Evolutionary conservation across 768 basidiomycete species (phyloP), one percentile per base, ranked within the genome.

Genomic region (Boletus sp.): DNA sequence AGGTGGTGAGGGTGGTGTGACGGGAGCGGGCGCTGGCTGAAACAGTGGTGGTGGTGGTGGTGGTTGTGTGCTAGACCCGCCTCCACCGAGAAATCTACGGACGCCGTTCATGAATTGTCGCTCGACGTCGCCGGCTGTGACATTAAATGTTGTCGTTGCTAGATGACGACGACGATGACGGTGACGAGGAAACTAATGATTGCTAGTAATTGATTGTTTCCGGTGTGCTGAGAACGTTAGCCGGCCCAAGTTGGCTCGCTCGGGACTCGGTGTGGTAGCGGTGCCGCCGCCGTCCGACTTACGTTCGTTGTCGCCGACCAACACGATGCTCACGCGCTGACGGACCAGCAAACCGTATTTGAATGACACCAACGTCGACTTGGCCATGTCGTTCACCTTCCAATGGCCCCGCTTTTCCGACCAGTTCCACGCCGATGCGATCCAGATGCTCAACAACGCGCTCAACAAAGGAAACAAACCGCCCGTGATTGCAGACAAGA

Each of bases 401-500:
- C 83, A 94, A 79, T 98, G 93, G 90, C 95, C 96, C 53, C 86
- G 90, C 57, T 98, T 98, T 76, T 95, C 92, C 51, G 93, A 94
- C 80, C 89, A 90, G 74, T 98, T 98, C 67, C 94, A 97, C 76
- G 85, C 87, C 70, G 90, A 96, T 84, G 96, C 96, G 32, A 92
- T 94, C 61, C 87, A 92, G 63, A 94, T 97, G 91, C 89, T 98
- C 76, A 94, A 94, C 62, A 88, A 86, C n/a, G 92, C 92, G 42
- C 90, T 95, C 73, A 94, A 94, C 80, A 93, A 97, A 79, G 97
- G 97, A 61, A 90, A 87, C 76, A 98, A 97, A 70, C 97, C 96
- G 1, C 94, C 94, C 30, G 90, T 99, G 67, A 98, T 98, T 63
- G 95, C 94, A 52, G 97, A 96, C 76, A 88, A 83, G 73, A 98